Percentiles rank a stretch among this genome's conserved stretches.
Evolutionary conservation across 2,329 filamentous ascomycete species (phyloP).

Genomic region (Fusarium metavorans): DNA sequence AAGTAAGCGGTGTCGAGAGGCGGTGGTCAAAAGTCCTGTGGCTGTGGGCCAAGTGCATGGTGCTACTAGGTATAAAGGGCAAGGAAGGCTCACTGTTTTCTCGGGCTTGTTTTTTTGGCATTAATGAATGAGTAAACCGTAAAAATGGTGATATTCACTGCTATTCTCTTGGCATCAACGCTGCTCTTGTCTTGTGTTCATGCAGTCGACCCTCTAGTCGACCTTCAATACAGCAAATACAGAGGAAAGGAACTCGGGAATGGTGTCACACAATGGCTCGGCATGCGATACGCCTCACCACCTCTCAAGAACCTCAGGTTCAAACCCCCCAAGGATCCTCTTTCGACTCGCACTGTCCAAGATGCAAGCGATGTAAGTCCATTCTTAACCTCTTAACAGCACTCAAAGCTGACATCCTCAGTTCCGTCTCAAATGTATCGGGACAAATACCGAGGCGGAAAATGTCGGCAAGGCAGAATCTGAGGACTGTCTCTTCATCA

Average conservation of each 20-base stretch:
- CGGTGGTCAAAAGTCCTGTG: not conserved
- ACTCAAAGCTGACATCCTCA: slow-evolving; percentile 17
- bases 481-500: slow-evolving; percentile 79
- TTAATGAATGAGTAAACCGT: not conserved
- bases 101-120: not conserved
- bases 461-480: slow-evolving; percentile 48
- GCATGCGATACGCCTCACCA: slow-evolving; percentile 79
- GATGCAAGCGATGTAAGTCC: slow-evolving; percentile 64
- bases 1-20: not conserved
- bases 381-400: fast-evolving
- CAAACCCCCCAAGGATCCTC: slow-evolving; percentile 73
- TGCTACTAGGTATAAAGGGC: not conserved
- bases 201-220: slow-evolving; percentile 54
- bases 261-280: slow-evolving; percentile 78
- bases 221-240: slow-evolving; percentile 77
- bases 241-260: slow-evolving; percentile 64
- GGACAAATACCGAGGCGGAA: slow-evolving; percentile 36
- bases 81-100: not conserved
- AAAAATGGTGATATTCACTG: slow-evolving; percentile 5
- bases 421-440: slow-evolving; percentile 47
- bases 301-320: slow-evolving; percentile 76
- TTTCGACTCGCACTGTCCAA: slow-evolving; percentile 57
- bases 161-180: slow-evolving; percentile 1
- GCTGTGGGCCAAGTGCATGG: not conserved
- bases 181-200: slow-evolving; percentile 15